These are phyloP conservation scores for Colletotrichum graminicola DNA, from an alignment of 2,329 filamentous ascomycete genomes.

Conservation along the genomic window DNA sequence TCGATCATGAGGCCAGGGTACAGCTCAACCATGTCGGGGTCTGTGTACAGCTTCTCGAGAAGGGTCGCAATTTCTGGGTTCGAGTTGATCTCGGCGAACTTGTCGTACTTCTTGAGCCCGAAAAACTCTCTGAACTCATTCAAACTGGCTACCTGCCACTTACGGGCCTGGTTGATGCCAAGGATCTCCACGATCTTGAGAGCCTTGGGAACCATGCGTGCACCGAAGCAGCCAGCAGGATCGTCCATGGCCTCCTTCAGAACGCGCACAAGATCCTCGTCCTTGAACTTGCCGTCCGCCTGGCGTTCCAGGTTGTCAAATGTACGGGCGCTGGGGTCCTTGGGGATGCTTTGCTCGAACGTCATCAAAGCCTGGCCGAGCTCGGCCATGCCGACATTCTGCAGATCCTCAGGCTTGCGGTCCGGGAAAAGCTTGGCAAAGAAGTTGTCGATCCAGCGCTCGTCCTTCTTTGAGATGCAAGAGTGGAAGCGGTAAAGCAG, in stretches of 20 bases:
- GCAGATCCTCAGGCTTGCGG: conserved; percentile 48
- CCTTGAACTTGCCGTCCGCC: conserved; percentile 64
- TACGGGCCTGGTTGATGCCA: conserved; percentile 71
- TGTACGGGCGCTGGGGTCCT: conserved; percentile 60
- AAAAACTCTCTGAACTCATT: conserved; percentile 77
- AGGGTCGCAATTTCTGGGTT: conserved; percentile 67
- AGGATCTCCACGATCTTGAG: conserved; percentile 73
- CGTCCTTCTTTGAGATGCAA: conserved; percentile 70
- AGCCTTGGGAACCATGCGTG: conserved; percentile 68
- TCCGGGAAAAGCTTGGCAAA: conserved; percentile 60
- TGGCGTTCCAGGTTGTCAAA: conserved; percentile 63
- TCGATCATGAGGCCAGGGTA: conserved; percentile 77
- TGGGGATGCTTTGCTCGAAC: conserved; percentile 56
- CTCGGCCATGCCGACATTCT: conserved; percentile 52
- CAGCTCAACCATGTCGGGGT: conserved; percentile 76
- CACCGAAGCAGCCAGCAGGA: conserved; percentile 69
- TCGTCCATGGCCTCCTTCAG: conserved; percentile 72
- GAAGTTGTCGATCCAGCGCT: conserved; percentile 70
- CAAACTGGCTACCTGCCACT: conserved; percentile 71
- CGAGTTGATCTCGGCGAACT: conserved; percentile 70
- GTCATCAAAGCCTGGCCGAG: conserved; percentile 47
- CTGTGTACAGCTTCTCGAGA: conserved; percentile 70
- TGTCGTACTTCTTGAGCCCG: conserved; percentile 66
- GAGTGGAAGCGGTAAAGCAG: conserved; percentile 76
- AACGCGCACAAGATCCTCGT: conserved; percentile 68